A percentile compares a stretch with the other conserved stretches of the same genome.
phyloP scores from a whole-genome alignment of 371 early-diverging fungal species.

The Actinomortierella wolfii region DNA sequence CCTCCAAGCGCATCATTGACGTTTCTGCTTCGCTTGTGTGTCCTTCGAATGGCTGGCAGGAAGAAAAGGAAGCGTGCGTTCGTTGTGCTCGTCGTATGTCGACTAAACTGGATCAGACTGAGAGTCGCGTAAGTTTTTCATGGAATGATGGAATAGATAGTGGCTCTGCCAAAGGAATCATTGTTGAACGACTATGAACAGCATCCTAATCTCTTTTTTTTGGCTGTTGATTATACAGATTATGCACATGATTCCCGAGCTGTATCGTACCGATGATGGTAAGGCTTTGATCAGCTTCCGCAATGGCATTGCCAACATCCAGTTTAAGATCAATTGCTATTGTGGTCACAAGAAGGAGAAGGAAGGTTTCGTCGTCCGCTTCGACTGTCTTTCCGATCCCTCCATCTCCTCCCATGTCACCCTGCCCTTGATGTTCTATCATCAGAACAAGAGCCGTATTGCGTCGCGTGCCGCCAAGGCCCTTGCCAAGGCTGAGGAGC shows the following conservation, averaged over 20 bases:
- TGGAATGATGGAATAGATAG: no score
- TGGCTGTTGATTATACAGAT: constrained; percentile 13
- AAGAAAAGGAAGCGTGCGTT: constrained; percentile 41
- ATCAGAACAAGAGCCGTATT: constrained; percentile 44
- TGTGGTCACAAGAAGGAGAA: constrained; percentile 47
- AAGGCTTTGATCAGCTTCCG: constrained; percentile 38
- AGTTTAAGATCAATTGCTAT: constrained; percentile 47
- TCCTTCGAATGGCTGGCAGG: constrained; percentile 44
- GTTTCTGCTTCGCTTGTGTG: constrained; percentile 33
- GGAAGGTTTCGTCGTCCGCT: constrained; percentile 45
- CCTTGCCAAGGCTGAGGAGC: constrained; percentile 18
- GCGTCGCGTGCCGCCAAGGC: constrained; percentile 39
- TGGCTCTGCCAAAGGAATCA: no score
- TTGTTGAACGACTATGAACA: no score
- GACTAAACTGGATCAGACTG: constrained; percentile 35
- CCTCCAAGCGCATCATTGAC: constrained; percentile 34
- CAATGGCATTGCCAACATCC: constrained; percentile 42
- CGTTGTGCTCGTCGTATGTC: constrained; percentile 46
- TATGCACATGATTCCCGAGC: constrained; percentile 43
- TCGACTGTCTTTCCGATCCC: constrained; percentile 32
- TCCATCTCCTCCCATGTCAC: constrained; percentile 44
- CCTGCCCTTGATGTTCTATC: constrained; percentile 44
- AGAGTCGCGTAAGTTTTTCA: constrained; percentile 28
- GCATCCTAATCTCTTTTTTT: no score
- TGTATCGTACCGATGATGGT: constrained; percentile 42